Conservation (phyloP, 768 basidiomycete species). For the Favolaschia claudopus region DNA sequence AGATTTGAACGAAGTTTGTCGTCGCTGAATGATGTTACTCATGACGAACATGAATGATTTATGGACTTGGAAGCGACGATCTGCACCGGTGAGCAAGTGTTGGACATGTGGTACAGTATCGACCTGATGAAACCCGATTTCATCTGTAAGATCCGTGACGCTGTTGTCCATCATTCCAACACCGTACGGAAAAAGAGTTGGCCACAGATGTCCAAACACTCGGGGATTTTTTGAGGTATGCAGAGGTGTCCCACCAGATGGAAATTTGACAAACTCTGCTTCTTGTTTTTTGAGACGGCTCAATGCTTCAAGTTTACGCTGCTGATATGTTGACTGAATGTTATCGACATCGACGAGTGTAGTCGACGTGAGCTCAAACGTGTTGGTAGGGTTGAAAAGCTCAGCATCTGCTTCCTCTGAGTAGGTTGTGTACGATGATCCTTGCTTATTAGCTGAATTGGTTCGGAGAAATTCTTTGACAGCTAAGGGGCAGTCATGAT, state of each 20-base stretch:
- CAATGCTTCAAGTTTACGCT: slow-evolving; percentile 11
- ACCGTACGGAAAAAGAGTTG: slow-evolving; percentile 29
- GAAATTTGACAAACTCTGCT: slow-evolving; percentile 13
- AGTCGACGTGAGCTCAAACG: not conserved
- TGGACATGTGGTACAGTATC: not conserved
- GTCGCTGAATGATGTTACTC: too few relatives aligned
- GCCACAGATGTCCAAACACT: slow-evolving; percentile 18
- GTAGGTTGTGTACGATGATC: slow-evolving; percentile 10
- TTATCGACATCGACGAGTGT: slow-evolving; percentile 16
- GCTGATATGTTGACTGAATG: slow-evolving; percentile 14
- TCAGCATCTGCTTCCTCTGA: slow-evolving; percentile 10
- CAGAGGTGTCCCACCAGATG: slow-evolving; percentile 17
- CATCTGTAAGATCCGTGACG: not conserved
- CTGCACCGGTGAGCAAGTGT: slow-evolving; percentile 1
- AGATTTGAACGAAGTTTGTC: slow-evolving; percentile 8
- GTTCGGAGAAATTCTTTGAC: not conserved
- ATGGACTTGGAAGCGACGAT: slow-evolving; percentile 14
- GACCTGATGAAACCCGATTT: slow-evolving; percentile 1
- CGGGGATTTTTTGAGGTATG: slow-evolving; percentile 15
- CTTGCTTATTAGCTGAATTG: slow-evolving; percentile 3
- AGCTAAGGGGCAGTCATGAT: slow-evolving; percentile 2
- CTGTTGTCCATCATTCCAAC: slow-evolving; percentile 21
- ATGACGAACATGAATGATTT: too few relatives aligned
- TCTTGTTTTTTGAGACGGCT: not conserved
- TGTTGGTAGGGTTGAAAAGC: not conserved